phyloP scores from a whole-genome alignment of 2,329 filamentous ascomycete species.

The Coniella lustricola region DNA sequence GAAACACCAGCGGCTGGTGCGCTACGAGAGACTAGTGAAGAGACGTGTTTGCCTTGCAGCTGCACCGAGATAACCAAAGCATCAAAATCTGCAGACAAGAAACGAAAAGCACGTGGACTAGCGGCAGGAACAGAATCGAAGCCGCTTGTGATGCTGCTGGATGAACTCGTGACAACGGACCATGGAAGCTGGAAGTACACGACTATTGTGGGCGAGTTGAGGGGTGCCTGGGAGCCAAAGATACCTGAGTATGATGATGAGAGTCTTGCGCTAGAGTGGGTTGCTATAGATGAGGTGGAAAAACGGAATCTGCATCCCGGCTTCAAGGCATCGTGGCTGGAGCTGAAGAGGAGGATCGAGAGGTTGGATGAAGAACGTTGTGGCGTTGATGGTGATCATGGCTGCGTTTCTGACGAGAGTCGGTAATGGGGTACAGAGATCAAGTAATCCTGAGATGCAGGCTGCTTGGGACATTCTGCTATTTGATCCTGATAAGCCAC shows the following conservation, averaged over 20 bases:
- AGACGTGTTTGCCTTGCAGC: not conserved
- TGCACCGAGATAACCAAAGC: not conserved
- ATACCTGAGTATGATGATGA: not conserved
- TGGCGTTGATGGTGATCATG: not conserved
- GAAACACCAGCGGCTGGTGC: not conserved
- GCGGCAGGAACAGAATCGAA: not conserved
- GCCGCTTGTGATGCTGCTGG: not conserved
- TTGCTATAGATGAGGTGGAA: not conserved
- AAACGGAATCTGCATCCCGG: not conserved
- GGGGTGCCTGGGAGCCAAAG: not conserved
- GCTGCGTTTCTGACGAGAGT: not conserved
- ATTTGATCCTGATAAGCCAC: too few species aligned
- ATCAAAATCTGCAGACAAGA: too few species aligned
- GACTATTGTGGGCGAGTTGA: not conserved
- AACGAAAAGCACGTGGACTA: too few species aligned
- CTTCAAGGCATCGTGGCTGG: constrained; percentile 2
- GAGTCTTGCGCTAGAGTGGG: constrained; percentile 2
- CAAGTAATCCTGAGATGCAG: too few species aligned
- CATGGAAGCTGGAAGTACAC: constrained; percentile 6
- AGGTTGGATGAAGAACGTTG: not conserved
- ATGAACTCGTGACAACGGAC: not conserved
- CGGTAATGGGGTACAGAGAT: too few species aligned
- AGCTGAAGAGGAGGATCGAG: not conserved
- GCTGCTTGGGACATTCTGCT: too few species aligned
- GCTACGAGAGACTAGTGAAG: constrained; percentile 1